These are phyloP conservation scores for Nicotiana knightiana DNA, from an alignment of 257 asterid species.

Conservation along the genomic window DNA sequence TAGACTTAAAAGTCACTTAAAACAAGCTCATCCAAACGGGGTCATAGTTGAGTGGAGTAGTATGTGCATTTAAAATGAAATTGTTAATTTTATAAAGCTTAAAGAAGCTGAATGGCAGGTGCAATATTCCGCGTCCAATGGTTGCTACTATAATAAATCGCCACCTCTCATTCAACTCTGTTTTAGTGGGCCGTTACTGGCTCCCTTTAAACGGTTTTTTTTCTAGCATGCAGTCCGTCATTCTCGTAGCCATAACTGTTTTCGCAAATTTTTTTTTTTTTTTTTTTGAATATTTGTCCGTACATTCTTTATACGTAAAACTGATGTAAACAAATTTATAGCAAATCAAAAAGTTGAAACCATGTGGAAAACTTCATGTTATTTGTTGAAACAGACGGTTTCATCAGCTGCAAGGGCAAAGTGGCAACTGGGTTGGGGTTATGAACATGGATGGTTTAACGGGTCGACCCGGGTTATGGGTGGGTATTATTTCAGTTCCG, in stretches of 20 bases:
- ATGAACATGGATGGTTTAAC: background rate
- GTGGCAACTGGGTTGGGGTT: background rate
- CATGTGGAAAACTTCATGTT: conserved; percentile 45
- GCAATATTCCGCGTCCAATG: background rate
- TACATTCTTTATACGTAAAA: background rate
- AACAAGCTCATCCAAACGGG: too few species aligned
- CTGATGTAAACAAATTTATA: background rate
- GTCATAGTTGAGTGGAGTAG: too few species aligned
- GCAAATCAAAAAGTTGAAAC: background rate
- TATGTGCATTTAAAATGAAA: too few species aligned
- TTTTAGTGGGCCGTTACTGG: conserved; percentile 4
- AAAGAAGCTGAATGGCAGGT: background rate
- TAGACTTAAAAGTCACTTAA: too few species aligned
- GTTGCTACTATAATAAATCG: too few species aligned
- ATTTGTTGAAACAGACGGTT: conserved; percentile 30
- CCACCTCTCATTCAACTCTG: background rate
- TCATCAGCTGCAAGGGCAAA: conserved; percentile 4
- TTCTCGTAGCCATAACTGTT: too few species aligned
- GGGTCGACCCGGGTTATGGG: background rate
- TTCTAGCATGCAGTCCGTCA: too few species aligned
- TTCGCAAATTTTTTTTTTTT: too few species aligned
- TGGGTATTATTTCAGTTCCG: conserved; percentile 22
- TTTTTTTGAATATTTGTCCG: background rate
- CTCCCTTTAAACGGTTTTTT: background rate
- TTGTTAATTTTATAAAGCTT: too few species aligned